phyloP scores from a whole-genome alignment of 2,329 filamentous ascomycete species.

The Penicillium sp. region DNA sequence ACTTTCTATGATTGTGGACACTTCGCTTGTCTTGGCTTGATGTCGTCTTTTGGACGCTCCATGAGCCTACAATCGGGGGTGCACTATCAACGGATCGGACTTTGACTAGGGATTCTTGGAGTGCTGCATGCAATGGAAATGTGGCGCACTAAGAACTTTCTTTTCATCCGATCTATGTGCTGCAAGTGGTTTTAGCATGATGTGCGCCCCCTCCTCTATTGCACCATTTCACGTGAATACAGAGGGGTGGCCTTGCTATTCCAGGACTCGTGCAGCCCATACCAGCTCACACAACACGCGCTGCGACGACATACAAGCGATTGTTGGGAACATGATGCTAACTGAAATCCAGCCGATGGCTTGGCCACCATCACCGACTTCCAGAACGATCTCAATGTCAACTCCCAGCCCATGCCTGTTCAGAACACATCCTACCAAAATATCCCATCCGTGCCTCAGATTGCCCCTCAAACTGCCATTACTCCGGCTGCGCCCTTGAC shows the following conservation, averaged over 20 bases:
- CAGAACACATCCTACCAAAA: slow-evolving; percentile 25
- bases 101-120: slow-evolving; percentile 5
- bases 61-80: slow-evolving; percentile 4
- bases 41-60: slow-evolving; percentile 14
- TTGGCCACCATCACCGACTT: slow-evolving; percentile 34
- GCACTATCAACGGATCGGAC: slow-evolving; percentile 5
- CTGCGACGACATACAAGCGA: slow-evolving; percentile 9
- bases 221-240: slow-evolving; percentile 38
- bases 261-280: slow-evolving; percentile 2
- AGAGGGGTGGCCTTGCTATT: not conserved
- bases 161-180: slow-evolving; percentile 3
- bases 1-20: slow-evolving; percentile 1
- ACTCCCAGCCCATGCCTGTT: slow-evolving; percentile 24
- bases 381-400: slow-evolving; percentile 28
- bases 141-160: slow-evolving; percentile 10
- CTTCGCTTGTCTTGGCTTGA: slow-evolving; percentile 7
- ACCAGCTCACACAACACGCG: slow-evolving; percentile 11
- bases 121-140: slow-evolving; percentile 12
- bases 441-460: slow-evolving; percentile 19
- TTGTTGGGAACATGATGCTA: slow-evolving; percentile 13
- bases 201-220: slow-evolving; percentile 28
- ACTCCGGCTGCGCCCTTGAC: slow-evolving; percentile 14
- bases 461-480: slow-evolving; percentile 20
- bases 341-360: slow-evolving; percentile 26
- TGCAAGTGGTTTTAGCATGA: slow-evolving; percentile 16